These are phyloP conservation scores for Ophiosphaerella herpotricha DNA, from an alignment of 2,329 filamentous ascomycete genomes.

Conservation along the genomic window DNA sequence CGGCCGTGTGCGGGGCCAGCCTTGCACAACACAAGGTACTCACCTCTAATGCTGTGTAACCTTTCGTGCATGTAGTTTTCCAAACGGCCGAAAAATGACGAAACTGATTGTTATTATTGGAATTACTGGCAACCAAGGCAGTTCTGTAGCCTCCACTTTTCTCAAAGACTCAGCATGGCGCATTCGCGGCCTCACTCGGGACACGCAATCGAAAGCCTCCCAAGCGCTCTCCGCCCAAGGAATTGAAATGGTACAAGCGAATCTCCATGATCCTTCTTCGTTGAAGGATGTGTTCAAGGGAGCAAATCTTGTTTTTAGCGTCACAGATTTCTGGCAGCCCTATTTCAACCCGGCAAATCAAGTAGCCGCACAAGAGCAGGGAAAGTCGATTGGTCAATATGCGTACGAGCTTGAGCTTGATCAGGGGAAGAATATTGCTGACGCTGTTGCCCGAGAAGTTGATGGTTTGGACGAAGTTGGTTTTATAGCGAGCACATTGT, in stretches of 20 bases:
- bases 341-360: conserved; percentile 19
- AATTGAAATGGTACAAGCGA: conserved; percentile 43
- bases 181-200: conserved; percentile 55
- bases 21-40: too few relatives aligned
- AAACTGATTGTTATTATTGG: conserved; percentile 36
- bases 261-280: conserved; percentile 15
- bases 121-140: conserved; percentile 34
- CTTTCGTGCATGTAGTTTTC: too few relatives aligned
- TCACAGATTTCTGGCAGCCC: conserved; percentile 42
- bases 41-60: too few relatives aligned
- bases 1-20: too few relatives aligned
- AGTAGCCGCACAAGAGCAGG: conserved; percentile 16
- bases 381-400: conserved; percentile 21
- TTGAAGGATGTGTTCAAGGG: conserved; percentile 44
- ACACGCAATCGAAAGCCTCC: conserved; percentile 16
- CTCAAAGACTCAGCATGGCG: conserved; percentile 54
- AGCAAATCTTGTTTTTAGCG: conserved; percentile 47
- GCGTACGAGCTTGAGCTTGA: conserved; percentile 31
- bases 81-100: conserved; percentile 13
- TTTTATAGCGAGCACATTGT: conserved; percentile 28
- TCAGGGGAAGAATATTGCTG: conserved; percentile 35
- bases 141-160: conserved; percentile 34
- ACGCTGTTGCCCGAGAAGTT: conserved; percentile 26
- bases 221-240: conserved; percentile 34
- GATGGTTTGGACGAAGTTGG: conserved; percentile 24